phyloP scores from a whole-genome alignment of 2,329 filamentous ascomycete species.

The Nemania abortiva region DNA sequence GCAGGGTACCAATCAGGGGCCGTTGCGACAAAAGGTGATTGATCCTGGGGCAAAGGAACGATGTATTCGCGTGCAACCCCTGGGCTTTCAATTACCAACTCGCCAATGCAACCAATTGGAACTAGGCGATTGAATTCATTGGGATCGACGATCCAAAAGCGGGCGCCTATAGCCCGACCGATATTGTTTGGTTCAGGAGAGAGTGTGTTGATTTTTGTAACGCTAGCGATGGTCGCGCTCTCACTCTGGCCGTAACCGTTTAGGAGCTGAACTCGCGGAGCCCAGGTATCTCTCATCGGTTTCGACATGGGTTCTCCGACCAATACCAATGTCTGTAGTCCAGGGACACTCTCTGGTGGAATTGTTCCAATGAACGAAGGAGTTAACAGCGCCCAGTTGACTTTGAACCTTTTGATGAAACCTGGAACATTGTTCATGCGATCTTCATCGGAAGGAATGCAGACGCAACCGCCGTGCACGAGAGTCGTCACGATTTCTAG shows the following conservation, averaged over 20 bases:
- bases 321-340: conserved; percentile 24
- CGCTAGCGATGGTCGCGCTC: conserved; percentile 17
- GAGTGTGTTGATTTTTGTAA: conserved; percentile 11
- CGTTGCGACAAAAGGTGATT: conserved; percentile 8
- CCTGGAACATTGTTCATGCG: conserved; percentile 28
- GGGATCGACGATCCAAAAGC: conserved; percentile 25
- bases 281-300: conserved; percentile 21
- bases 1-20: conserved; percentile 24
- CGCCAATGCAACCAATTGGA: conserved; percentile 29
- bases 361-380: conserved; percentile 23
- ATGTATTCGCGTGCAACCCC: conserved; percentile 28
- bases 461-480: conserved; percentile 28
- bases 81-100: conserved; percentile 25
- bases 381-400: conserved; percentile 29
- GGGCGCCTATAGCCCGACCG: conserved; percentile 22
- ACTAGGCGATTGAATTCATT: conserved; percentile 17
- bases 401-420: conserved; percentile 15
- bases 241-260: conserved; percentile 30
- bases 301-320: conserved; percentile 25
- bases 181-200: conserved; percentile 7
- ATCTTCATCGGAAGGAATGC: conserved; percentile 29
- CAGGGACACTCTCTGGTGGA: conserved; percentile 20
- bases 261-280: conserved; percentile 17
- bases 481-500: conserved; percentile 24
- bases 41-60: conserved; percentile 10